These are phyloP conservation scores for Chaetomiaceae sp. DNA, from an alignment of 2,329 filamentous ascomycete genomes.

Conservation along the genomic window DNA sequence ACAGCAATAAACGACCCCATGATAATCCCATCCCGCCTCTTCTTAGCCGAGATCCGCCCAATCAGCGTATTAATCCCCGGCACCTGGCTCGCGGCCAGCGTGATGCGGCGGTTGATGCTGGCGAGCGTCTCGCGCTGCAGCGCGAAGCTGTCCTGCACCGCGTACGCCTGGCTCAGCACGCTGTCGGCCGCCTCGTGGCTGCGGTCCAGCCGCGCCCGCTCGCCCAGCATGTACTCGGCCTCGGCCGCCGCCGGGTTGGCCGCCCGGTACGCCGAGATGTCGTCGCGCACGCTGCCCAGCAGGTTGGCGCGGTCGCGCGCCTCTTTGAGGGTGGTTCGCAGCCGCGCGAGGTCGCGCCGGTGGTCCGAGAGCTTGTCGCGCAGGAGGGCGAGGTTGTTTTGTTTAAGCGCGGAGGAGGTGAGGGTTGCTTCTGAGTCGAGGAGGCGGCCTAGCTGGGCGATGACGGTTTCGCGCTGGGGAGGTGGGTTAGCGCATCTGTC, in stretches of 20 bases:
- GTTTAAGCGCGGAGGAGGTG: slow-evolving; percentile 89
- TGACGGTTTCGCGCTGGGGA: slow-evolving; percentile 71
- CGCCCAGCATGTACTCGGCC: slow-evolving; percentile 95
- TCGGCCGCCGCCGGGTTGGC: slow-evolving; percentile 78
- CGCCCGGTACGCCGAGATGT: slow-evolving; percentile 84
- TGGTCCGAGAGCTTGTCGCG: slow-evolving; percentile 87
- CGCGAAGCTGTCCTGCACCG: slow-evolving; percentile 87
- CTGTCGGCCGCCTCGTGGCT: slow-evolving; percentile 86
- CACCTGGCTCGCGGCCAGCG: slow-evolving; percentile 81
- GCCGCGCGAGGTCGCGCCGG: slow-evolving; percentile 71
- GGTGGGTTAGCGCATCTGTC: slow-evolving; percentile 18
- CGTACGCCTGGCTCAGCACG: slow-evolving; percentile 92
- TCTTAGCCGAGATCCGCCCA: slow-evolving; percentile 86
- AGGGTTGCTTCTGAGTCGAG: slow-evolving; percentile 88
- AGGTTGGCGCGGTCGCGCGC: slow-evolving; percentile 85
- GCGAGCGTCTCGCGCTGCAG: slow-evolving; percentile 82
- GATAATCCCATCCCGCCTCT: slow-evolving; percentile 91
- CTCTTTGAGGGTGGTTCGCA: slow-evolving; percentile 69
- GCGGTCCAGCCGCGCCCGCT: slow-evolving; percentile 79
- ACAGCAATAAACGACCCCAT: slow-evolving; percentile 87
- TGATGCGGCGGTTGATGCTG: slow-evolving; percentile 87
- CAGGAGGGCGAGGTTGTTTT: slow-evolving; percentile 89
- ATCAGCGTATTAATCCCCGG: slow-evolving; percentile 92
- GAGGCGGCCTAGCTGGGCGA: slow-evolving; percentile 78
- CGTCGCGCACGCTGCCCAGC: slow-evolving; percentile 81